Evolutionary conservation across 2,329 filamentous ascomycete species (phyloP).

Genomic region (Epichloe sibirici): DNA sequence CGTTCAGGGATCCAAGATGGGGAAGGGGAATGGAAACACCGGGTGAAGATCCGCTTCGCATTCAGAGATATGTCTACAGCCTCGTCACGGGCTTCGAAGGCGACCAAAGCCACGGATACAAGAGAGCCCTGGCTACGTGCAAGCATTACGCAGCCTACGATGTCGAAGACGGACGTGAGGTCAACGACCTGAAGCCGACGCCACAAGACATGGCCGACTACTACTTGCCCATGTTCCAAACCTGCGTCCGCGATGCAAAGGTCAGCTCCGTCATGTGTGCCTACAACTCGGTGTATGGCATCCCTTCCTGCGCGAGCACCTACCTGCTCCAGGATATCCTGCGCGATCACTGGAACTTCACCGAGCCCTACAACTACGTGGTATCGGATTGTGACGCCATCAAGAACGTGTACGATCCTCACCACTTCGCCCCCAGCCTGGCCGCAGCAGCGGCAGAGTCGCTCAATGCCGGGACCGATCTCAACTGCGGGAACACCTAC

Average conservation of each 20-base stretch:
- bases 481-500: conserved; percentile 10
- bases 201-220: conserved; percentile 56
- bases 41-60: conserved; percentile 40
- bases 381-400: conserved; percentile 55
- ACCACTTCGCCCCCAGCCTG: conserved; percentile 25
- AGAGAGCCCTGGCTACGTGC: conserved; percentile 40
- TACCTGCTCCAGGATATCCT: conserved; percentile 53
- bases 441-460: conserved; percentile 22
- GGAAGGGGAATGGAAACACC: conserved; percentile 49
- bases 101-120: conserved; percentile 2
- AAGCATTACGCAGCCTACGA: conserved; percentile 50
- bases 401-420: conserved; percentile 38
- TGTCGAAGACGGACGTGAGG: conserved; percentile 37
- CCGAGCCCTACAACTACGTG: conserved; percentile 46
- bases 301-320: conserved; percentile 49
- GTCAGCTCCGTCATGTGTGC: conserved; percentile 50
- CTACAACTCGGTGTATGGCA: conserved; percentile 54
- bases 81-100: conserved; percentile 28
- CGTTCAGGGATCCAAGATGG: conserved; percentile 51
- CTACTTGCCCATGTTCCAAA: conserved; percentile 53
- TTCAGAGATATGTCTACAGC: conserved; percentile 34
- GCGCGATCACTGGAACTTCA: conserved; percentile 54
- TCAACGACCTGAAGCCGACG: conserved; percentile 43
- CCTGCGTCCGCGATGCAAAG: conserved; percentile 45
- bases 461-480: conserved; percentile 21